Base-by-base conservation (phyloP, 345 rosid species). In the Cardamine resedifolia region DNA sequence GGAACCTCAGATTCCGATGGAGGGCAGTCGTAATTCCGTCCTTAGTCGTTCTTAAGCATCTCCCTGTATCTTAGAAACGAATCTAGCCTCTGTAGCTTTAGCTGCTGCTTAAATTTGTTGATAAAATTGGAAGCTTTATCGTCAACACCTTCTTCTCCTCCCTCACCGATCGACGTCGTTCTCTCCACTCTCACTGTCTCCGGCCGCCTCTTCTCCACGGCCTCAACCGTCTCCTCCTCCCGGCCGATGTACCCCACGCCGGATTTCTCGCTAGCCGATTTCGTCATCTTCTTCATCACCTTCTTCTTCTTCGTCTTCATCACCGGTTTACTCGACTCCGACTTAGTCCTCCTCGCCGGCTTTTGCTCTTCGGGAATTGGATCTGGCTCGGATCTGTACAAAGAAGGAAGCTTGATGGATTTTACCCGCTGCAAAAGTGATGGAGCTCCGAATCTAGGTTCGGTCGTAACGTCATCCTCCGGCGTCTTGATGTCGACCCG, bases 351-450 rank as follows among this genome's bases (percentile, higher is more conserved):
- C 76, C n/a, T n/a, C n/a, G 2, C 71, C 71, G 78, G 81, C 3
- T 20, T 77, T 19, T 60, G 76, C 52, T 73, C 78, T 38, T 52
- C 62, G 10, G n/a, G 20, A 36, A 0, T 55, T 49, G 56, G 27
- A 38, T 67, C 81, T 30, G 72, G 77, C 6, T 82, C 73, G 51
- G 76, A 69, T 38, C 75, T 82, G 71, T 81, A 77, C 33, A 73
- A 18, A 0, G 87, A 62, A 19, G 80, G 64, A 56, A 83, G 66
- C 47, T 87, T 78, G 31, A 87, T 71, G 70, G 96, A 87, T 81
- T 82, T 87, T 62, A 90, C 84, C 6, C 92, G 85, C 50, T 83
- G 84, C 24, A 88, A 49, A 41, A 93, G 73, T 7, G 96, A 88
- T 0, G 88, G 89, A 51, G 65, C 26, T 44, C 45, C 71, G 55